Base-by-base conservation (phyloP, 257 asterid genomes). In the Verbascum thapsus region DNA sequence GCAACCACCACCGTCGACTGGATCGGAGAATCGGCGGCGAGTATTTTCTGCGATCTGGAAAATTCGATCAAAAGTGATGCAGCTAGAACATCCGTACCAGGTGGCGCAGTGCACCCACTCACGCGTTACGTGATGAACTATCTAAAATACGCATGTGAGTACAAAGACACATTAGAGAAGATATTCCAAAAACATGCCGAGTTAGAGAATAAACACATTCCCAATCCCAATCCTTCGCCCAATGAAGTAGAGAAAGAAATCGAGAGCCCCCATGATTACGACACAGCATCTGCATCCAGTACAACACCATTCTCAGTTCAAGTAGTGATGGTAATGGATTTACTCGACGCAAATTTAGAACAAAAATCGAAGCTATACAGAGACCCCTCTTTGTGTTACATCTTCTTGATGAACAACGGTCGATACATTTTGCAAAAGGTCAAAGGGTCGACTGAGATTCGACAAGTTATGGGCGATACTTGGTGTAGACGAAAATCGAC, bases 81-180 rank as follows among this genome's bases (percentile, higher is more conserved):
- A 0, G 81, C 95, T 0, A 76, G 82, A 20, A 72, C 74, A 0
- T 80, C 92, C 0, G 95, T 88, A 4, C 96, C 95, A 0, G 98
- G 98, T 0, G 98, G 96, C 20, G 98, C 96, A 1, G 90, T 91
- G 45, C 98, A 91, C 69, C 98, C 98, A 0, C 78, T 91, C 5
- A 86, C 95, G 2, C 95, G 96, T 3, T 88, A 88, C 74, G 92
- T 88, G 32, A 87, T 91, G 83, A 86, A 91, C 65, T 91, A 88
- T 52, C 74, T 91, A 0, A 81, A 86, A 44, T 84, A 81, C 47
- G 85, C 95, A 0, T 76, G 95, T 41, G 96, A 88, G 68, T 88
- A 86, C 79, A 88, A 71, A 43, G 77, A 76, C 56, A 52, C 92
- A 0, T 66, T 91, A 0, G 88, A 86, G 61, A 74, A 72, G 3